Conservation (phyloP, 179 eudicot species). For the Corrigiola litoralis region DNA sequence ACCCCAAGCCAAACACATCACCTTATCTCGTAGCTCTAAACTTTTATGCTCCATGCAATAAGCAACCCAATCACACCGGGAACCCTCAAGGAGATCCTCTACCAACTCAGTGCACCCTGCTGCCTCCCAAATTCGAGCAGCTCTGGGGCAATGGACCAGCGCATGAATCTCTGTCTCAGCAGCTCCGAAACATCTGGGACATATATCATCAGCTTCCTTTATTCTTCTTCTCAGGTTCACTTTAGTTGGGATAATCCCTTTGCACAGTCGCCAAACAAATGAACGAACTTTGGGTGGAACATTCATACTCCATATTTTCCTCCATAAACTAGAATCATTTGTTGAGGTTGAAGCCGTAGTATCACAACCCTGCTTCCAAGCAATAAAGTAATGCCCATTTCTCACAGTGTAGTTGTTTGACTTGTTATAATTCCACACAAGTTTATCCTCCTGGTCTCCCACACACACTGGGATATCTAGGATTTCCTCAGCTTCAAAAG, state of each 20-base stretch:
- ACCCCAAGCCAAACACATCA: too few relatives aligned
- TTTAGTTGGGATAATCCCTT: background rate
- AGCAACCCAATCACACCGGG: background rate
- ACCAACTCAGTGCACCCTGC: background rate
- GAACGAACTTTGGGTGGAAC: background rate
- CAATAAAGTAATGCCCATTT: background rate
- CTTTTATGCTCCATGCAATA: background rate
- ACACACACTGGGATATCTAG: background rate
- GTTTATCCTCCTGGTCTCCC: background rate
- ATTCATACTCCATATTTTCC: background rate
- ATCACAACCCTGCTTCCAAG: background rate
- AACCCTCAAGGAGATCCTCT: background rate
- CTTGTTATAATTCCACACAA: background rate
- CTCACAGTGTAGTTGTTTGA: background rate
- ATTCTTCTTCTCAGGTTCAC: background rate
- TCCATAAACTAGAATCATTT: too few relatives aligned
- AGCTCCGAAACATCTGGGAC: background rate
- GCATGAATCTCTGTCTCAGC: background rate
- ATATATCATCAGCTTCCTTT: background rate
- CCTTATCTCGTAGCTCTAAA: too few relatives aligned
- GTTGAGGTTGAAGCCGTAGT: too few relatives aligned
- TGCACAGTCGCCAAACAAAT: background rate
- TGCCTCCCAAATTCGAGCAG: background rate
- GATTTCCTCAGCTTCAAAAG: background rate
- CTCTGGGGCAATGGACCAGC: background rate